Conservation (phyloP, 805 yeast species). For the Danielia oregonensis region DNA sequence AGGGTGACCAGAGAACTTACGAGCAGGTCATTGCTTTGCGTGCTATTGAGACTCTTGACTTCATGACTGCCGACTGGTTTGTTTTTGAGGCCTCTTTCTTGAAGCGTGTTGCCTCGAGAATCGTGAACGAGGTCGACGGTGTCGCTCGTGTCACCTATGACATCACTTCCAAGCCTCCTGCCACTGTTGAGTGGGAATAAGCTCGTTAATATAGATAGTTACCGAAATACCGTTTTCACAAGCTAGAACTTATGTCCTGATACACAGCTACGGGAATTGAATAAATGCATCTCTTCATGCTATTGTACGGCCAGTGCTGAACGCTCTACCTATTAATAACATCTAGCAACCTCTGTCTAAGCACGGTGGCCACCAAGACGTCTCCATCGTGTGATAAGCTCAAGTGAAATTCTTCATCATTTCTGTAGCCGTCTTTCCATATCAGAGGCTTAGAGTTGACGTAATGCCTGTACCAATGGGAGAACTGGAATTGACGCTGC, state of each 20-base stretch:
- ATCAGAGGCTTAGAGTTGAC: conserved; percentile 46
- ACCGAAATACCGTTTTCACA: no score
- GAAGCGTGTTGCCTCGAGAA: conserved; percentile 90
- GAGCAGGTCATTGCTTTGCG: conserved; percentile 99
- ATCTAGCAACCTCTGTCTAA: conserved; percentile 42
- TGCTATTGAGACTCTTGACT: conserved; percentile 96
- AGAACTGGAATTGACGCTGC: conserved; percentile 54
- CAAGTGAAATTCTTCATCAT: conserved; percentile 47
- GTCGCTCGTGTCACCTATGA: conserved; percentile 99
- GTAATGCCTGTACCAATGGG: conserved; percentile 53
- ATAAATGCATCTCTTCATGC: no score
- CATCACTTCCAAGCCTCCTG: conserved; percentile 98
- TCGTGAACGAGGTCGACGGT: conserved; percentile 97
- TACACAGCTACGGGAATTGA: no score
- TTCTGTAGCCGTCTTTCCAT: conserved; percentile 25
- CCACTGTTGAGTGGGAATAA: conserved; percentile 99
- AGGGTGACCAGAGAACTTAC: conserved; percentile 99
- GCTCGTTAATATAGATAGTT: conserved; percentile 3
- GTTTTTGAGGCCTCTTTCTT: conserved; percentile 89
- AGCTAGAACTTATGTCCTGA: no score
- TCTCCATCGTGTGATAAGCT: conserved; percentile 67
- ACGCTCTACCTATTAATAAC: no score
- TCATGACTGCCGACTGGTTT: conserved; percentile 99
- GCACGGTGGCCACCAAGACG: conserved; percentile 51
- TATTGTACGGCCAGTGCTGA: no score